Evolutionary conservation across 495 filamentous ascomycete species (phyloP).

Genomic region (Penicillium ucsense): DNA sequence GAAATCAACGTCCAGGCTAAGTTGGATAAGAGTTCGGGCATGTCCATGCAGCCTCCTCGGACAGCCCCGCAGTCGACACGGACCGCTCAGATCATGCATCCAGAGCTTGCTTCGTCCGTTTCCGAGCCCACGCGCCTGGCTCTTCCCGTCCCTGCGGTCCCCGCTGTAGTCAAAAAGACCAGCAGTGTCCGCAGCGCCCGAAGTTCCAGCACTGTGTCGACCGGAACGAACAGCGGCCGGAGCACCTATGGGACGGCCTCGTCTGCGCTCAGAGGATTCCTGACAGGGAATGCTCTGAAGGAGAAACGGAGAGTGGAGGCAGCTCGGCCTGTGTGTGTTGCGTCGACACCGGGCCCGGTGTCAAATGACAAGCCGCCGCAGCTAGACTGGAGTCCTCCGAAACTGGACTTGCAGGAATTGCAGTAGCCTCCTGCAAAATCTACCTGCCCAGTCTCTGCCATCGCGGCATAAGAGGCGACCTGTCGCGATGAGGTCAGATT

Average conservation of each 20-base stretch:
- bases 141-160: slow-evolving; percentile 28
- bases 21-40: slow-evolving; percentile 4
- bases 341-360: background rate
- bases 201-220: slow-evolving; percentile 34
- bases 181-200: slow-evolving; percentile 33
- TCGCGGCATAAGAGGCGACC: no score
- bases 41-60: slow-evolving; percentile 16
- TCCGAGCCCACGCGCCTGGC: slow-evolving; percentile 21
- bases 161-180: slow-evolving; percentile 19
- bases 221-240: slow-evolving; percentile 30
- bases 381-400: slow-evolving; percentile 35
- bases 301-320: slow-evolving; percentile 25
- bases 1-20: background rate
- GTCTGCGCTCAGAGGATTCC: slow-evolving; percentile 31
- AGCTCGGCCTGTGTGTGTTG: slow-evolving; percentile 24
- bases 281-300: slow-evolving; percentile 21
- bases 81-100: slow-evolving; percentile 13
- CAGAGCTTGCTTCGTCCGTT: slow-evolving; percentile 17
- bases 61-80: slow-evolving; percentile 5
- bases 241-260: slow-evolving; percentile 33
- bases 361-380: slow-evolving; percentile 27
- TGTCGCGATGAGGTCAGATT: no score
- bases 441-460: background rate
- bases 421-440: slow-evolving; percentile 8
- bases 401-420: slow-evolving; percentile 29